Evolutionary conservation across 495 filamentous ascomycete species (phyloP).

Genomic region (Cryomyces minteri): DNA sequence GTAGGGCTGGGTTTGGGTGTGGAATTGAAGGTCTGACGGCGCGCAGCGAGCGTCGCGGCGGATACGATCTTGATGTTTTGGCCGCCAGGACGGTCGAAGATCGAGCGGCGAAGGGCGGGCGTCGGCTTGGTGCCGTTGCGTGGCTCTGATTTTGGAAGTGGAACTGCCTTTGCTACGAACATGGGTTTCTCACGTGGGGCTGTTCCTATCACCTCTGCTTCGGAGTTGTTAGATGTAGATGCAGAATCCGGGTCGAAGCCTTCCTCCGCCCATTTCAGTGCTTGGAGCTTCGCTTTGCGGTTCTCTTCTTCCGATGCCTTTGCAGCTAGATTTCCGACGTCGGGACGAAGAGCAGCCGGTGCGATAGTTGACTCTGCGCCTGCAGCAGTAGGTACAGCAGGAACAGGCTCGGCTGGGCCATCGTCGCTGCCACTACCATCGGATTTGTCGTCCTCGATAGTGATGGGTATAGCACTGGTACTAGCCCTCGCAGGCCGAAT

Average conservation of each 20-base stretch:
- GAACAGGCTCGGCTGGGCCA: neutral
- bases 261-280: constrained; percentile 2
- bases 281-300: constrained; percentile 7
- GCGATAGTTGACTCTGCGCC: neutral
- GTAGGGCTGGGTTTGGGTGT: neutral
- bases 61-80: constrained; percentile 6
- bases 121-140: neutral
- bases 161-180: too few species aligned
- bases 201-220: neutral
- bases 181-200: neutral
- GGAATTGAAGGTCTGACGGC: neutral
- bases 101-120: neutral
- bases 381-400: neutral
- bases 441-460: constrained; percentile 4
- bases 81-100: constrained; percentile 3
- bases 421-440: neutral
- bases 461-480: constrained; percentile 1
- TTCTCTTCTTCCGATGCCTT: constrained; percentile 6
- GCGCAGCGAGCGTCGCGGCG: neutral
- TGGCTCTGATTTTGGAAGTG: too few species aligned
- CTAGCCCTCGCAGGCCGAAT: too few species aligned
- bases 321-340: neutral
- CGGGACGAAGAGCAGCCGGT: neutral
- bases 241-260: constrained; percentile 1
- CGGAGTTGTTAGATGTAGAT: neutral